phyloP scores from a whole-genome alignment of 2,329 filamentous ascomycete species.

The Fusarium sarcochroum region DNA sequence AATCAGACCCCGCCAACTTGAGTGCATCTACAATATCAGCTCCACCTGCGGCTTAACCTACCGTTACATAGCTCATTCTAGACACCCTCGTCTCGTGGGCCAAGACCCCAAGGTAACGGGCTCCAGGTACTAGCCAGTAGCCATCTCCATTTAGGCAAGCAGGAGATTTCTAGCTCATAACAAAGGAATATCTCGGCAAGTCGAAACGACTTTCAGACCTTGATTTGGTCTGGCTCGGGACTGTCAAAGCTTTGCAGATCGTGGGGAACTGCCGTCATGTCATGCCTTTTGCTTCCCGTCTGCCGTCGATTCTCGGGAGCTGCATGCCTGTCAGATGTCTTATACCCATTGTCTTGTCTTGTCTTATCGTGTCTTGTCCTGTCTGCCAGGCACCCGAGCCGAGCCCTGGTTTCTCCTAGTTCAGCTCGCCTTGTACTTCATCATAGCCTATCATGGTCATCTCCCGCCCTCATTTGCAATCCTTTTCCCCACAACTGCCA shows the following conservation, averaged over 20 bases:
- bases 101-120: slow-evolving; percentile 5
- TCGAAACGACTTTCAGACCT: slow-evolving; percentile 2
- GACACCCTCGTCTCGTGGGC: slow-evolving; percentile 11
- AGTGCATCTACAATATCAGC: slow-evolving; percentile 9
- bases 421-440: slow-evolving; percentile 5
- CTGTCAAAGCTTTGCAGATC: slow-evolving; percentile 43
- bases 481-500: slow-evolving; percentile 23
- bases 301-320: background rate
- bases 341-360: background rate
- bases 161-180: background rate
- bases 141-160: no score
- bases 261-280: slow-evolving; percentile 40
- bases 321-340: no score
- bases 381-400: slow-evolving; percentile 3
- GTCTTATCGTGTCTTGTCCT: background rate
- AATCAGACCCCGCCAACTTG: background rate
- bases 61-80: slow-evolving; percentile 26
- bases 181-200: slow-evolving; percentile 48
- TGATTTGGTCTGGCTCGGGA: slow-evolving; percentile 3
- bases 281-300: slow-evolving; percentile 24
- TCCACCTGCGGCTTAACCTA: slow-evolving; percentile 47
- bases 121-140: background rate
- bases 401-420: background rate
- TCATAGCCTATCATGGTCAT: background rate
- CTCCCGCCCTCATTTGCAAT: slow-evolving; percentile 2